phyloP scores from a whole-genome alignment of 176 grass and related monocot genomes.

The Aegilops sharonensis region DNA sequence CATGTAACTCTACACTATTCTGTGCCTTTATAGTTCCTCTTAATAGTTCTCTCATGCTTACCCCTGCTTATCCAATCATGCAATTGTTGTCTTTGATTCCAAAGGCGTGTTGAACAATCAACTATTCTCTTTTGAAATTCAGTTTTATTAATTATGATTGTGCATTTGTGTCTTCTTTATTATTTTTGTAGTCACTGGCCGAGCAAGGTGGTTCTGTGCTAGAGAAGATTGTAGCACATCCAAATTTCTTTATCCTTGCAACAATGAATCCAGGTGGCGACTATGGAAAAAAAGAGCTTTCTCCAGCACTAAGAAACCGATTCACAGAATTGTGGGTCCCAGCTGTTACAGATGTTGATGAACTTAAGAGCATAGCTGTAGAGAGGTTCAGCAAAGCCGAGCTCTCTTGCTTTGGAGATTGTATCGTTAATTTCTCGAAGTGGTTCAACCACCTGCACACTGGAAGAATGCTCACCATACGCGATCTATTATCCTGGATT shows the following conservation, averaged over 20 bases:
- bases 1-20: background rate
- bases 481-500: slow-evolving; percentile 91
- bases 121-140: background rate
- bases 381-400: slow-evolving; percentile 59
- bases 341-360: slow-evolving; percentile 65
- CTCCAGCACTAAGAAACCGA: slow-evolving; percentile 85
- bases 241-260: slow-evolving; percentile 85
- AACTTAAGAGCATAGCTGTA: slow-evolving; percentile 69
- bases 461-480: slow-evolving; percentile 73
- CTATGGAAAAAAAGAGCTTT: slow-evolving; percentile 96
- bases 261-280: slow-evolving; percentile 99
- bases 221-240: slow-evolving; percentile 81
- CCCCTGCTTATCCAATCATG: background rate
- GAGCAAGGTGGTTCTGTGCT: slow-evolving; percentile 91
- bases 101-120: background rate
- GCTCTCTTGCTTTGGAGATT: slow-evolving; percentile 57
- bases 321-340: slow-evolving; percentile 99
- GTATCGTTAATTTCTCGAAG: slow-evolving; percentile 86
- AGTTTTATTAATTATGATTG: slow-evolving; percentile 18
- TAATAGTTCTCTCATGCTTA: background rate
- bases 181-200: slow-evolving; percentile 72
- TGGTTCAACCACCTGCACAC: slow-evolving; percentile 91
- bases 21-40: background rate
- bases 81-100: background rate
- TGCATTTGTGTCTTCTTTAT: slow-evolving; percentile 20